phyloP scores from a whole-genome alignment of 2,329 filamentous ascomycete species.

The Nothophoma quercina region DNA sequence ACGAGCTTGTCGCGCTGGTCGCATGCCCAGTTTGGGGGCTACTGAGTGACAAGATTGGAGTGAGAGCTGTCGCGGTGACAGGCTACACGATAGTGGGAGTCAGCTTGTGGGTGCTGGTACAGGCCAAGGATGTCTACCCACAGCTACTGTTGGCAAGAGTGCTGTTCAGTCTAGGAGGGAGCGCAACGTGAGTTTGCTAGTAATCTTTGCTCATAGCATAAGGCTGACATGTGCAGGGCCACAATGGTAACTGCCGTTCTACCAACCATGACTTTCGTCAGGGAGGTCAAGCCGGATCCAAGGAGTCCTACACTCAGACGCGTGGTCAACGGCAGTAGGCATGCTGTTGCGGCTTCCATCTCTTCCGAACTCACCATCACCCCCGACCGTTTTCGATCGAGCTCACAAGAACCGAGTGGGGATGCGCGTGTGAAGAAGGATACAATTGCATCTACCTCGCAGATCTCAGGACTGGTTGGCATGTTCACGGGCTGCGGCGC shows the following conservation, averaged over 20 bases:
- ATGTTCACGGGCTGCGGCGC: constrained; percentile 93
- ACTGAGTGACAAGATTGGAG: constrained; percentile 77
- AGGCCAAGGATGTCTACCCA: constrained; percentile 86
- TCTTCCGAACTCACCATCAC: constrained; percentile 80
- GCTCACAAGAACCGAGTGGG: constrained; percentile 25
- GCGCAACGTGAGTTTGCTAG: constrained; percentile 72
- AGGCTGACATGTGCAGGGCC: constrained; percentile 53
- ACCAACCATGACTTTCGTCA: constrained; percentile 67
- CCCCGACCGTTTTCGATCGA: constrained; percentile 60
- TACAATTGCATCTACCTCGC: constrained; percentile 58
- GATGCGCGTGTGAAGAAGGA: constrained; percentile 28
- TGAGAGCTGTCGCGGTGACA: constrained; percentile 68
- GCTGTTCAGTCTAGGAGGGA: constrained; percentile 88
- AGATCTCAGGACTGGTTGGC: constrained; percentile 87
- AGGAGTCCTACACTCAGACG: constrained; percentile 35
- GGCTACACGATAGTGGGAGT: constrained; percentile 85
- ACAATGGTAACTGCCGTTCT: constrained; percentile 98
- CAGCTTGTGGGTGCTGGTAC: constrained; percentile 80
- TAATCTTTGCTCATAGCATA: neutral
- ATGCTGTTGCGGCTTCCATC: constrained; percentile 71
- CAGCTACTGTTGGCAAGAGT: constrained; percentile 84
- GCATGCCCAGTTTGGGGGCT: constrained; percentile 84
- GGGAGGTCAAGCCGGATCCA: constrained; percentile 33
- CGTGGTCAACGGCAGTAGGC: constrained; percentile 52
- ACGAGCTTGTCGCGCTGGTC: constrained; percentile 81